Evolutionary conservation across 352 stramenopile genomes (phyloP).

Genomic region (Globisporangium irregulare): DNA sequence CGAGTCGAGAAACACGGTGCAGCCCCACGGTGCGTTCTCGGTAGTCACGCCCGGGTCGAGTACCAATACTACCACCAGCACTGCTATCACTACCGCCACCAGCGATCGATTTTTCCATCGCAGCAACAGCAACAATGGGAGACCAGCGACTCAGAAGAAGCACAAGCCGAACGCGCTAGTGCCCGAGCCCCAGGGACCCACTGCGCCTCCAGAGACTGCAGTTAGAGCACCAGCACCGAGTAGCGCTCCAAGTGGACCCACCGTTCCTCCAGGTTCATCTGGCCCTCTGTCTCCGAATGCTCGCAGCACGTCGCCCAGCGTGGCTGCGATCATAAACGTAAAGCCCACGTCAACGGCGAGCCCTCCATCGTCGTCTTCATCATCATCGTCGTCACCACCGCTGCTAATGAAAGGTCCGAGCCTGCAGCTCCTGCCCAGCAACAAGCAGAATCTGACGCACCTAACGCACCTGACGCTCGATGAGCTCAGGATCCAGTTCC

Average conservation of each 20-base stretch:
- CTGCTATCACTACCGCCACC: background rate
- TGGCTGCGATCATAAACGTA: constrained; percentile 9
- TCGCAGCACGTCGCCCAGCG: constrained; percentile 7
- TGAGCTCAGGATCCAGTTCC: constrained; percentile 53
- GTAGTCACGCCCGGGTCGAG: constrained; percentile 17
- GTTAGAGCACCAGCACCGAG: background rate
- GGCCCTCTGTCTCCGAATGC: background rate
- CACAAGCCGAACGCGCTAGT: constrained; percentile 40
- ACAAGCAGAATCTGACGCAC: constrained; percentile 17
- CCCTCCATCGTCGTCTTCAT: background rate
- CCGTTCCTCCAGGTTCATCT: background rate
- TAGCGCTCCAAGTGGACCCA: background rate
- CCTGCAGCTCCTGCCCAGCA: constrained; percentile 1
- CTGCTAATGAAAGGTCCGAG: constrained; percentile 2
- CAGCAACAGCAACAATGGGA: constrained; percentile 2
- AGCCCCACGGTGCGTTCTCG: constrained; percentile 30
- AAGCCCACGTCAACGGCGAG: background rate
- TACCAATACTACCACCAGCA: background rate
- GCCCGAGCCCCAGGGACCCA: constrained; percentile 24
- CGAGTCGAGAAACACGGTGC: constrained; percentile 47
- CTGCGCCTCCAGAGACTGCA: background rate
- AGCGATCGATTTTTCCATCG: constrained; percentile 12
- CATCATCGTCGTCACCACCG: background rate
- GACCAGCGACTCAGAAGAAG: constrained; percentile 18
- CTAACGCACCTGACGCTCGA: constrained; percentile 30